Conservation (phyloP, 2,329 filamentous ascomycete genomes). For the Phyllosticta citrichinensis region DNA sequence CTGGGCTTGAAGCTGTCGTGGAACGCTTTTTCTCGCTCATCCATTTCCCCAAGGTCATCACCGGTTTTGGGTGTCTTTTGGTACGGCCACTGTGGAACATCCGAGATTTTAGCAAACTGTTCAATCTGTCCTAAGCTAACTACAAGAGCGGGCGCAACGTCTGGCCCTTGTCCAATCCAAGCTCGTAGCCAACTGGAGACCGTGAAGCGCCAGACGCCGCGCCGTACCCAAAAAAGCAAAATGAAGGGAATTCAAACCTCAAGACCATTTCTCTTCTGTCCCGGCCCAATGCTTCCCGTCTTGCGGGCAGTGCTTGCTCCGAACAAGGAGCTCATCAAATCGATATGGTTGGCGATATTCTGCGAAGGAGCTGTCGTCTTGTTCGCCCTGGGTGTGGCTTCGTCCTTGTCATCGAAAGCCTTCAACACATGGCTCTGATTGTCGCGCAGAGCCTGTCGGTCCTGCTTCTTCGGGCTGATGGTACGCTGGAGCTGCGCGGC, state of each 20-base stretch:
- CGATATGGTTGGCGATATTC: conserved; percentile 78
- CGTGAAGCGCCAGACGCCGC: conserved; percentile 6
- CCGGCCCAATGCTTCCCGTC: conserved; percentile 28
- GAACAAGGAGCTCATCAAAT: conserved; percentile 92
- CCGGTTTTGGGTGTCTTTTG: conserved; percentile 65
- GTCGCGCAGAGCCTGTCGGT: conserved; percentile 62
- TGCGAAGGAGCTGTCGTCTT: conserved; percentile 36
- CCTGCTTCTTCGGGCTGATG: conserved; percentile 85
- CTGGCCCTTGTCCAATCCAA: conserved; percentile 8
- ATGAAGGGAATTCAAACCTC: conserved; percentile 67
- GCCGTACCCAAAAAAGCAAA: conserved; percentile 16
- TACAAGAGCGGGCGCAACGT: conserved; percentile 26
- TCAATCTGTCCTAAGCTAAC: conserved; percentile 37
- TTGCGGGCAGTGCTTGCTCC: conserved; percentile 39
- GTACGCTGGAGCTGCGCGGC: conserved; percentile 87
- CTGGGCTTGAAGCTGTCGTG: conserved; percentile 66
- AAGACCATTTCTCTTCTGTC: conserved; percentile 55
- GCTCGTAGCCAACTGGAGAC: conserved; percentile 6
- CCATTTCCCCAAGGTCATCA: conserved; percentile 53
- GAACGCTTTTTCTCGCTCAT: conserved; percentile 54
- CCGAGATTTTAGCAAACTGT: conserved; percentile 26
- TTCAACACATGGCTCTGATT: conserved; percentile 51
- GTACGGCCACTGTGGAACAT: conserved; percentile 66
- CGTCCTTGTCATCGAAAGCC: conserved; percentile 30
- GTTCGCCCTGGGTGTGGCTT: conserved; percentile 20